Evolutionary conservation across 1,284 basidiomycete species (phyloP), one percentile per base, ranked within the genome.

Genomic region (Rhodotorula sp.): DNA sequence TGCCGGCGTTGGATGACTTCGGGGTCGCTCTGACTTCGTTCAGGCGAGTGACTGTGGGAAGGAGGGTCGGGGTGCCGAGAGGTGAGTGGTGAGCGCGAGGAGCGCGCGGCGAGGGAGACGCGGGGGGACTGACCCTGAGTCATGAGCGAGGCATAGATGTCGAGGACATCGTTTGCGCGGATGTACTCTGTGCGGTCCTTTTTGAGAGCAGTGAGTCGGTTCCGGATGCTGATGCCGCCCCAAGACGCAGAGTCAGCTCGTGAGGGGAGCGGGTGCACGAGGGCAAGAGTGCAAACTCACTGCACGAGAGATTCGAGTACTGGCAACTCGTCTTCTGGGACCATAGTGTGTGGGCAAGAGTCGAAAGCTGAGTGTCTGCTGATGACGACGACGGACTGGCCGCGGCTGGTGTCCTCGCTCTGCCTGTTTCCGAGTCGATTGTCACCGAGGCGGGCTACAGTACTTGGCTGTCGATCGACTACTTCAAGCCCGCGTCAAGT

Each of bases 231-330:
- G 79, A 53, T 70, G 72, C 62, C 76, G 60, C 77, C 75, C 76
- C 78, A 79, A 77, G 14, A 53, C 56, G 22, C 22, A 20, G 53
- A n/a, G 10, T 30, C 45, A 17, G 29, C n/a, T 20, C n/a, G 51
- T 14, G 8, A 8, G 26, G 30, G 7, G 53, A n/a, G 42, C 6
- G 46, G 17, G 45, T 18, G 42, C 30, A n/a, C 2, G 37, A 46
- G 30, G 5, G 17, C 44, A n/a, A n/a, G 51, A n/a, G 3, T 53
- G 8, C 6, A 7, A n/a, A 7, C 85, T 68, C 77, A 93, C 92
- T 91, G 91, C 82, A 98, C 95, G 76, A 99, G 87, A 37, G 91
- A 86, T 84, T 98, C 95, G 78, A 99, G 89, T 80, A 99, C 94
- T 70, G 93, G 89, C 75, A 95, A 85, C 85, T 98, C 85, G 71